Percentiles rank a stretch among this genome's conserved stretches.
phyloP scores from a whole-genome alignment of 495 filamentous ascomycete species.

The Aspergillus campestris region DNA sequence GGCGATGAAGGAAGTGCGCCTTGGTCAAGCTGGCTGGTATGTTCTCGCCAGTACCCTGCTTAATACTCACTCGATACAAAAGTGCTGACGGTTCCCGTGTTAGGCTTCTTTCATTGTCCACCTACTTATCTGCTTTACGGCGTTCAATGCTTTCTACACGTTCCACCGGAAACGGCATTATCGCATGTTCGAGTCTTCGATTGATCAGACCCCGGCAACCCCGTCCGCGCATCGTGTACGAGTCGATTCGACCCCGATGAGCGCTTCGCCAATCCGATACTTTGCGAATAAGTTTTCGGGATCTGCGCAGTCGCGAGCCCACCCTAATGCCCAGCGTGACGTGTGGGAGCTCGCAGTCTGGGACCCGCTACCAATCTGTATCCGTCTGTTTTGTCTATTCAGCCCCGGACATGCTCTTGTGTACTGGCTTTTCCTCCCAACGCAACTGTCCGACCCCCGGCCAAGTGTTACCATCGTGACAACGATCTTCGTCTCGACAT shows the following conservation, averaged over 20 bases:
- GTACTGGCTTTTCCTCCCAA: slow-evolving; percentile 79
- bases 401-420: slow-evolving; percentile 86
- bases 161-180: slow-evolving; percentile 79
- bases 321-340: slow-evolving; percentile 76
- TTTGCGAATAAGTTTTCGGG: slow-evolving; percentile 57
- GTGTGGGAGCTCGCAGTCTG: slow-evolving; percentile 94
- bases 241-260: slow-evolving; percentile 77
- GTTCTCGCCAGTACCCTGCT: slow-evolving; percentile 25
- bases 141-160: slow-evolving; percentile 71
- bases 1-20: slow-evolving; percentile 55
- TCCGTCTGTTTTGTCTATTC: slow-evolving; percentile 82
- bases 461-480: slow-evolving; percentile 81
- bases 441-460: slow-evolving; percentile 61
- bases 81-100: slow-evolving; percentile 1
- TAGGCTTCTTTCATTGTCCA: slow-evolving; percentile 64
- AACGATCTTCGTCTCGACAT: slow-evolving; percentile 56
- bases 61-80: neutral
- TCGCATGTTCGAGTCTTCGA: slow-evolving; percentile 78
- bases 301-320: slow-evolving; percentile 63
- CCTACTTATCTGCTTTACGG: slow-evolving; percentile 54
- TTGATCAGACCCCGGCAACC: slow-evolving; percentile 66
- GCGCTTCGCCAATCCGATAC: slow-evolving; percentile 71
- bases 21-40: slow-evolving; percentile 71
- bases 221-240: slow-evolving; percentile 84
- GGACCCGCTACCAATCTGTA: slow-evolving; percentile 79